Base-by-base conservation (phyloP, 208 protist genomes). In the Leishmania tropica region DNA sequence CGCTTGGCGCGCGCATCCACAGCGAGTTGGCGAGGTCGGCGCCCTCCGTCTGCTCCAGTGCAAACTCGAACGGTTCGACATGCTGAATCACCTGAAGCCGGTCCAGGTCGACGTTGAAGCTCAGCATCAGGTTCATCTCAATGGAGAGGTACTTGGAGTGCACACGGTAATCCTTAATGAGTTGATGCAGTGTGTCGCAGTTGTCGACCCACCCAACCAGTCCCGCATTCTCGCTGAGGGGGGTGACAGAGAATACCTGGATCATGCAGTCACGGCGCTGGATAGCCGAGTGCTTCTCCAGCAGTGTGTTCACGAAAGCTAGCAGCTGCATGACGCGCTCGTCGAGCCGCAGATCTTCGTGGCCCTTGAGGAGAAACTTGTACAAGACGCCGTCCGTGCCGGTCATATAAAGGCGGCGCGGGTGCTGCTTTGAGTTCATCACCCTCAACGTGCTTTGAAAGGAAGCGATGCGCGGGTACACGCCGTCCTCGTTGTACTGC, bases 321-420 rank as follows among this genome's bases (percentile, higher is more conserved):
- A 99, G 99, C 70, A 99, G 96, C 93, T 99, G 99, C 99, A 99
- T 99, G 40, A 99, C 99, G 47, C 99, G 93, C 91, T 99, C 99
- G 88, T 99, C 99, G 89, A 99, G 96, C 45, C 99, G 91, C 47
- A 99, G 85, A 83, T 99, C 98, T 89, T 99, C 99, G 84, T 99
- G 98, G 37, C 99, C 99, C 84, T 99, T 99, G 42, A 99, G 93
- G 47, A 99, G 90, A 92, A 99, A 99, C 82, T 96, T 94, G 91
- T 99, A 99, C 45, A 96, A 77, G 3, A 94, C 77, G 40, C 99
- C 99, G 88, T 99, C 98, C 24, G 88, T 97, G 65, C 99, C 99
- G 75, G 96, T 93, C 42, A 99, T 93, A 77, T 96, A 99, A 4
- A 99, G 88, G 79, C 99, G 98, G 45, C 99, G 85, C 28, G 99